Conservation (phyloP, 495 filamentous ascomycete genomes). For the Friedmanniomyces endolithicus region DNA sequence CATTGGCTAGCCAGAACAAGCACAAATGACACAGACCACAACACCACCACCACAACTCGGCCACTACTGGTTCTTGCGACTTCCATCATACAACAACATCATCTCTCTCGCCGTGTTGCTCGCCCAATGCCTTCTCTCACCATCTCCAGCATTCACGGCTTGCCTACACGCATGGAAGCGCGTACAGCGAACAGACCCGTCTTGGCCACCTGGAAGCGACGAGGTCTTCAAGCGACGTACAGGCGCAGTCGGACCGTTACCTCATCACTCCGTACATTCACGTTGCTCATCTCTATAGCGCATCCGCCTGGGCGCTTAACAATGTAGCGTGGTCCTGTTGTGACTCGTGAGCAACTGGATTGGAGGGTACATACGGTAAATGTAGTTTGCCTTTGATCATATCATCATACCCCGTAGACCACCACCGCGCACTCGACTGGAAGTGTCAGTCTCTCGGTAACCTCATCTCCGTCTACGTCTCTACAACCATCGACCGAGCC, state of each 20-base stretch:
- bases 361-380: too few relatives aligned
- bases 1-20: background rate
- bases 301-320: background rate
- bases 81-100: background rate
- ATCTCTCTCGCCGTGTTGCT: background rate
- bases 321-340: background rate
- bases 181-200: background rate
- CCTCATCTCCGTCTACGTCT: too few relatives aligned
- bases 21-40: background rate
- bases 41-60: background rate
- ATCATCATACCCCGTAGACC: background rate
- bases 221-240: background rate
- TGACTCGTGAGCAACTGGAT: too few relatives aligned
- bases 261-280: background rate
- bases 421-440: too few relatives aligned
- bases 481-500: too few relatives aligned
- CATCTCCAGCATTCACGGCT: too few relatives aligned
- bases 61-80: background rate
- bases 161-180: background rate
- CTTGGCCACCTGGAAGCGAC: background rate
- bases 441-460: too few relatives aligned
- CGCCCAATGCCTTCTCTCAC: too few relatives aligned
- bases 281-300: background rate
- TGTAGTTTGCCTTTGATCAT: background rate
- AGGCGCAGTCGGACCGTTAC: background rate